These are phyloP conservation scores for Acer saccharum DNA, from an alignment of 345 rosid species.

Conservation along the genomic window DNA sequence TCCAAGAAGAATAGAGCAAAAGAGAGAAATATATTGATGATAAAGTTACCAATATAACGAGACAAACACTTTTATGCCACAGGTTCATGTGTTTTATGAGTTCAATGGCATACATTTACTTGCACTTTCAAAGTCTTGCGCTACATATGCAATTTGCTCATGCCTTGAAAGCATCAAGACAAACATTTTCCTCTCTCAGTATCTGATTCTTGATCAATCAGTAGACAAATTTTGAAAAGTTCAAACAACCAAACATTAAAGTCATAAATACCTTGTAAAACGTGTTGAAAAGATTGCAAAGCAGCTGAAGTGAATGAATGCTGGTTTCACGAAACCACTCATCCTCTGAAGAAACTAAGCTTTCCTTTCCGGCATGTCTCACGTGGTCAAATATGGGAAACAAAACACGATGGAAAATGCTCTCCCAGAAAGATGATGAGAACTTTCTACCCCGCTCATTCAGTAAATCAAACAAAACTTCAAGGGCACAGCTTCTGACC, in stretches of 20 bases:
- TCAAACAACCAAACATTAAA: not conserved
- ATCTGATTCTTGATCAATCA: not conserved
- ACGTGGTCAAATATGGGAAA: conserved; percentile 95
- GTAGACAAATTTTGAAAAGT: not conserved
- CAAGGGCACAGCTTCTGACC: conserved; percentile 89
- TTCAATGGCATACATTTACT: not conserved
- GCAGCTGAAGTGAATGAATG: conserved; percentile 81
- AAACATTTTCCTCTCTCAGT: not conserved
- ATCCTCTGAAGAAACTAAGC: conserved; percentile 65
- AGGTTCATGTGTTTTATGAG: not conserved
- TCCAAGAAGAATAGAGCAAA: not conserved
- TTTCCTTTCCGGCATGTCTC: conserved; percentile 85
- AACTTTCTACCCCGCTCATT: conserved; percentile 92
- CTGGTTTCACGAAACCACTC: conserved; percentile 90
- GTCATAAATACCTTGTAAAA: conserved; percentile 56
- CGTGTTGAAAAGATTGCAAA: conserved; percentile 93
- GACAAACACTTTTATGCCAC: not conserved
- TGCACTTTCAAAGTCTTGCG: not conserved
- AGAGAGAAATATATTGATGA: not conserved
- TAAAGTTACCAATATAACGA: not conserved
- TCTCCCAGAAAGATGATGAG: conserved; percentile 88
- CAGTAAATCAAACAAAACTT: conserved; percentile 88
- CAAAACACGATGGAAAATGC: conserved; percentile 87
- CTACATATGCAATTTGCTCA: not conserved
- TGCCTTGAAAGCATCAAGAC: not conserved